Base-by-base conservation (phyloP, 1,284 basidiomycete species). In the Ustilago trichophora region DNA sequence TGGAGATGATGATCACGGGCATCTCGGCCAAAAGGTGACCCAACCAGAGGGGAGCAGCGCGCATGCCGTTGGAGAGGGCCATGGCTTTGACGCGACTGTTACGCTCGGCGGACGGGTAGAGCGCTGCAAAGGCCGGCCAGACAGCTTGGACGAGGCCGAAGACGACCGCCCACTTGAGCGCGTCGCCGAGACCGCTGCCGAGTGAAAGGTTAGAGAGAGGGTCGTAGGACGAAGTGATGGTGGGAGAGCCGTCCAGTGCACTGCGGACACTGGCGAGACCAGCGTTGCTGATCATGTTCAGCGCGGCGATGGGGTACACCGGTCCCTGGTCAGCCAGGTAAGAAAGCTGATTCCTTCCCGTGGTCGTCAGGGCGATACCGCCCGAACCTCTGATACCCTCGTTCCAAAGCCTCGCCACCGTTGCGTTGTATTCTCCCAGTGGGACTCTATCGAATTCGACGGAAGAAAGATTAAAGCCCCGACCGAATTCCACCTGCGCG, bases 21-120 rank as follows among this genome's bases (percentile, higher is more conserved):
- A 87, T 83, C 75, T 92, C 91, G 79, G 89, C 90, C 68, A 89
- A 82, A 6, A 91, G 84, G 80, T 92, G 90, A 0, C 90, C 90
- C 2, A 91, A 83, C 90, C 90, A 91, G 21, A 91, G 83, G 0
- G 88, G 89, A 24, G 87, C 80, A 6, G 90, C 89, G 49, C 87
- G 85, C 26, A 91, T 83, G 0, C 90, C 90, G 75, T 92, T 92
- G 27, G 88, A 90, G 24, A 89, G 82, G 62, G 89, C 88, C 88
- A 90, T 91, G 6, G 88, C 89, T 81, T 88, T 90, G 2, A 88
- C 89, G 34, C 86, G 87, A 7, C 87, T 88, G 36, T 85, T 84
- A 24, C 87, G 86, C 76, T 89, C 89, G 65, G 85, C 86, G 15
- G 87, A 86, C 6, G 90, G 88, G 77, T 91, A 92, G 12, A 92